Evolutionary conservation across 305 asterid genomes (phyloP).

Genomic region (Fraxinus paxiana): DNA sequence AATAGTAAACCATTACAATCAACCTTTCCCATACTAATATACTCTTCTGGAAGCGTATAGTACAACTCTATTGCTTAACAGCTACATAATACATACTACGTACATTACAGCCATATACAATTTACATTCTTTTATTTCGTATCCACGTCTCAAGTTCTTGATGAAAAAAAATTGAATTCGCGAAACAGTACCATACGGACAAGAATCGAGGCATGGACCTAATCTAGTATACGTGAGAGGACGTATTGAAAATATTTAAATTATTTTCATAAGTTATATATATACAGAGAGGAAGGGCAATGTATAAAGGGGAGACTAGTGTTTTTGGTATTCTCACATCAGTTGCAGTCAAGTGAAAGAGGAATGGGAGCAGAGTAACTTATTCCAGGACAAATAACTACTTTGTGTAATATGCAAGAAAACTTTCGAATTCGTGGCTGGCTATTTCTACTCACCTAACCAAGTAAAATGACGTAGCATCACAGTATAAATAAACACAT

Average conservation of each 20-base stretch:
- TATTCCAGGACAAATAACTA: slow-evolving; percentile 10
- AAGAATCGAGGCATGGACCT: neutral
- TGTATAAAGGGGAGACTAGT: slow-evolving; percentile 26
- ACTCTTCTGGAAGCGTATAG: slow-evolving; percentile 23
- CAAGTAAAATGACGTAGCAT: slow-evolving; percentile 47
- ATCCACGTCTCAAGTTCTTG: neutral
- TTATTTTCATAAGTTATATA: neutral
- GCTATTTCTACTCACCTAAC: slow-evolving; percentile 43
- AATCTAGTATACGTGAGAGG: neutral
- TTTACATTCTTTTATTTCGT: neutral
- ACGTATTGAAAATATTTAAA: neutral
- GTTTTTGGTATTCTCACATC: slow-evolving; percentile 28
- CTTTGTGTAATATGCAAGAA: slow-evolving; percentile 57
- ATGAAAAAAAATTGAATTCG: neutral
- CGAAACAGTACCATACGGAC: neutral
- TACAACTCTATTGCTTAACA: neutral
- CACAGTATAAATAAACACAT: slow-evolving; percentile 1
- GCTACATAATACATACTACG: slow-evolving; percentile 4
- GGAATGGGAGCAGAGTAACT: slow-evolving; percentile 15
- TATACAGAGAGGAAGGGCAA: neutral
- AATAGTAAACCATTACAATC: neutral
- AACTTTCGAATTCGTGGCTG: slow-evolving; percentile 34
- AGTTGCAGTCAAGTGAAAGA: slow-evolving; percentile 25
- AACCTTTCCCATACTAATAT: slow-evolving; percentile 9
- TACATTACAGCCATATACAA: neutral